Percentiles rank a stretch among this genome's conserved stretches.
Conservation (phyloP, 768 basidiomycete species). For the Tricholoma hemisulphureum region DNA sequence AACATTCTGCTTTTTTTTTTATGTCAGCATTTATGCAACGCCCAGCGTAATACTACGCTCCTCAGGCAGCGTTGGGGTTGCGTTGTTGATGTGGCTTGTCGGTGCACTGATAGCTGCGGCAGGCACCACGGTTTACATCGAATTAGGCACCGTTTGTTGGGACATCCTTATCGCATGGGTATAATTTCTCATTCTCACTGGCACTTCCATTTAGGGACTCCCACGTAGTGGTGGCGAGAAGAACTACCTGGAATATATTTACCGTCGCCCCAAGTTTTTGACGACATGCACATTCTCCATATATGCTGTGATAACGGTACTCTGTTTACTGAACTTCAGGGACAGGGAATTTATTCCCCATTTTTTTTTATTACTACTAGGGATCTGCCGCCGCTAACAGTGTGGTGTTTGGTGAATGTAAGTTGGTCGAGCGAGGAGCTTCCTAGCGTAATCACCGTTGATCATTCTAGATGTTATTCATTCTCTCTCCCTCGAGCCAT, state of each 20-base stretch:
- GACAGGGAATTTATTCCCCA: neutral
- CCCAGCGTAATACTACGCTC: conserved; percentile 65
- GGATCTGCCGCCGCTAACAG: conserved; percentile 58
- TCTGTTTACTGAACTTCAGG: conserved; percentile 15
- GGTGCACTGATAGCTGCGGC: conserved; percentile 63
- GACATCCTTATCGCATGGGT: neutral
- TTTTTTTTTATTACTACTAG: conserved; percentile 27
- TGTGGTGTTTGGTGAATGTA: conserved; percentile 75
- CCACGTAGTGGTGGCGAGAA: conserved; percentile 76
- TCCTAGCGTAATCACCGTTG: neutral
- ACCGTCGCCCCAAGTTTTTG: conserved; percentile 58
- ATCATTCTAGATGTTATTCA: conserved; percentile 53
- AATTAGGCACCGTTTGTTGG: conserved; percentile 64
- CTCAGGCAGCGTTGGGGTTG: conserved; percentile 69
- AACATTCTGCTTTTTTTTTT: neutral
- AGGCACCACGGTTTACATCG: conserved; percentile 72
- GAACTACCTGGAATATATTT: conserved; percentile 74
- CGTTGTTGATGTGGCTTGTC: conserved; percentile 68
- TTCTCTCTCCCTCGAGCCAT: conserved; percentile 45
- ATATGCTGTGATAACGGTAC: conserved; percentile 57
- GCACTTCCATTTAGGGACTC: conserved; percentile 44
- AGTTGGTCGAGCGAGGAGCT: conserved; percentile 5
- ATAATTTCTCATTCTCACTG: neutral
- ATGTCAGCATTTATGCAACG: conserved; percentile 64
- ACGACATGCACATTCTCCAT: conserved; percentile 56